Conservation (phyloP, 2,329 filamentous ascomycete genomes). For the Fusarium pseudograminearum region DNA sequence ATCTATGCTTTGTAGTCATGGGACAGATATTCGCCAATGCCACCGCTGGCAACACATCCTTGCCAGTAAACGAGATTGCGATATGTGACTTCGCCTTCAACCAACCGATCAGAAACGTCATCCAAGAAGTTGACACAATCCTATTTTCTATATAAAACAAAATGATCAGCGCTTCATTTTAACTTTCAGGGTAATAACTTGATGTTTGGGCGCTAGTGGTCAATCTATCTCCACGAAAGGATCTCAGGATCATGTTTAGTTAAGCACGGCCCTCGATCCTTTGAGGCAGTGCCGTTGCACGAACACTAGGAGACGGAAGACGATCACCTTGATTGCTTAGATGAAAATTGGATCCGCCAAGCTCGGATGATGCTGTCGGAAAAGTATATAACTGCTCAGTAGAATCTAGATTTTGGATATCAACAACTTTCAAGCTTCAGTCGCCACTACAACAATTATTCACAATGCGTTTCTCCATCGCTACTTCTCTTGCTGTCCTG, state of each 20-base stretch:
- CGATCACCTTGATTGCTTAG: not conserved
- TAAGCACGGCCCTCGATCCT: not conserved
- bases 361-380: not conserved
- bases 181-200: not conserved
- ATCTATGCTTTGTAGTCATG: no score
- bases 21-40: not conserved
- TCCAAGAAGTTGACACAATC: not conserved
- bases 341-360: not conserved
- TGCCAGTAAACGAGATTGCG: not conserved
- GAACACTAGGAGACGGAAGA: not conserved
- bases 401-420: no score
- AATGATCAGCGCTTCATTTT: not conserved
- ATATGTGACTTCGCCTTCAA: fast-evolving
- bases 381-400: not conserved
- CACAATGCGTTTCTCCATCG: not conserved
- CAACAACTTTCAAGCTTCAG: not conserved
- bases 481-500: not conserved
- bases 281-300: not conserved
- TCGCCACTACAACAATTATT: fast-evolving
- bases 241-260: not conserved
- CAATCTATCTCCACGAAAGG: not conserved
- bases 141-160: fast-evolving
- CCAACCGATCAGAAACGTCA: not conserved
- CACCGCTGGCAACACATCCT: no score
- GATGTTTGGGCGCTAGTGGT: not conserved